A percentile compares a stretch with the other conserved stretches of the same genome.
phyloP scores from a whole-genome alignment of 2,329 filamentous ascomycete genomes.

The Tolypocladium guangdongense region DNA sequence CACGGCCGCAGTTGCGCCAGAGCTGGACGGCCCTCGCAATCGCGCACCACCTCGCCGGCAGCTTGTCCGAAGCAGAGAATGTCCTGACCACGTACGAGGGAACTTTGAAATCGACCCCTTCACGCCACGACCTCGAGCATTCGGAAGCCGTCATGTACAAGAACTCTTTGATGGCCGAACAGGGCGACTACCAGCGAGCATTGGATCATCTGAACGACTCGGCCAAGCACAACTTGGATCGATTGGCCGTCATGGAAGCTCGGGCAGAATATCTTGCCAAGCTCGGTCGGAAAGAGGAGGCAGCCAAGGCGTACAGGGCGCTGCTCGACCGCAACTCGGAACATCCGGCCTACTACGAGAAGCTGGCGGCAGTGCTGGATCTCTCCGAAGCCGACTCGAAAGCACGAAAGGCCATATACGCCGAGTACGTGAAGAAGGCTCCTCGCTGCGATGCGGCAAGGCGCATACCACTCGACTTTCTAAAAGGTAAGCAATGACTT shows the following conservation, averaged over 20 bases:
- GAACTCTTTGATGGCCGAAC: slow-evolving; percentile 86
- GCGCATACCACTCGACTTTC: slow-evolving; percentile 80
- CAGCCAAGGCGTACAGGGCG: slow-evolving; percentile 67
- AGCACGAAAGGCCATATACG: slow-evolving; percentile 59
- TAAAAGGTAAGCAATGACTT: slow-evolving; percentile 46
- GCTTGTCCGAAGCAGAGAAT: slow-evolving; percentile 77
- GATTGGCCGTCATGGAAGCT: slow-evolving; percentile 74
- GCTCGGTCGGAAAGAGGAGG: slow-evolving; percentile 68
- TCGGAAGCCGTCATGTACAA: slow-evolving; percentile 93
- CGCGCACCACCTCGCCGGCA: slow-evolving; percentile 82
- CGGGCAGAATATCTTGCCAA: slow-evolving; percentile 75
- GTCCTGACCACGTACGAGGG: slow-evolving; percentile 88
- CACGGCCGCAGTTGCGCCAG: slow-evolving; percentile 69
- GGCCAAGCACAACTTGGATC: slow-evolving; percentile 70
- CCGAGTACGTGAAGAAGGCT: slow-evolving; percentile 68
- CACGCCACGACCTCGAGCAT: slow-evolving; percentile 75
- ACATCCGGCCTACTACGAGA: slow-evolving; percentile 75
- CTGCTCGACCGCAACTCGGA: slow-evolving; percentile 83
- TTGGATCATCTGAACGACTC: slow-evolving; percentile 75
- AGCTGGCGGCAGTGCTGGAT: slow-evolving; percentile 57
- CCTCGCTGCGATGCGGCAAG: slow-evolving; percentile 76
- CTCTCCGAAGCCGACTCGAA: slow-evolving; percentile 47
- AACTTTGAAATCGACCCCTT: slow-evolving; percentile 72
- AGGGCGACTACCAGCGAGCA: slow-evolving; percentile 71
- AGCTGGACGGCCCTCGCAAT: slow-evolving; percentile 98